Base-by-base conservation (phyloP, 2,329 filamentous ascomycete species). In the Dendryphion nanum region DNA sequence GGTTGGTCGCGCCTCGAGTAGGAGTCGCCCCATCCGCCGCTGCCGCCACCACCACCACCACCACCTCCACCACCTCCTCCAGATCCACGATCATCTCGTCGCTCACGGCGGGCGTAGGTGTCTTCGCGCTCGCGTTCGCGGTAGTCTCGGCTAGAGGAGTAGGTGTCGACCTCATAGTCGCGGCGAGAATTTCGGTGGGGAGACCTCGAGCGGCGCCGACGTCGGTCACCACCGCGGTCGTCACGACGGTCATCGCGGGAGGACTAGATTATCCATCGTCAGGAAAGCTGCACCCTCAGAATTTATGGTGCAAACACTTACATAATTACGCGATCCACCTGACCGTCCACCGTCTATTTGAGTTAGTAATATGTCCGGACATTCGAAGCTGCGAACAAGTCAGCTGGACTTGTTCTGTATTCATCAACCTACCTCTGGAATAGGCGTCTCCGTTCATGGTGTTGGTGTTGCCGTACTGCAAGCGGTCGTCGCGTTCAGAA, bases 61-160 rank as follows among this genome's bases (percentile, higher is more conserved):
- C n/a, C n/a, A n/a, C n/a, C n/a, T n/a, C n/a, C n/a, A n/a, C n/a
- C n/a, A n/a, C n/a, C n/a, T n/a, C n/a, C n/a, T n/a, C n/a, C n/a
- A n/a, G n/a, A n/a, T n/a, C n/a, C n/a, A 37, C 82, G 79, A 40
- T 80, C 74, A 24, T 68, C 66, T 44, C 63, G 57, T 42, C 63
- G 42, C 36, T 81, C 72, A 47, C 85, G 79, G 21, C 84, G 83
- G 24, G 81, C 81, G 63, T 96, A 96, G 61, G 90, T 80, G 54
- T 96, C 91, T 68, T 97, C 91, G 45, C 91, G 86, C 71, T 97
- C 91, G 46, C 91, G 78, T 64, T 95, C 91, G 63, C 91, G 82
- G 66, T 95, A 94, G 71, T 85, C 90, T 53, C 91, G 85, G 68
- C 89, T 95, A 5, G 87, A 89, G 15, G 90, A 95, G 70, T 97